Evolutionary conservation across 495 filamentous ascomycete genomes (phyloP), one percentile per base, ranked within the genome.

Genomic region (Aspergillus coremiiformis): DNA sequence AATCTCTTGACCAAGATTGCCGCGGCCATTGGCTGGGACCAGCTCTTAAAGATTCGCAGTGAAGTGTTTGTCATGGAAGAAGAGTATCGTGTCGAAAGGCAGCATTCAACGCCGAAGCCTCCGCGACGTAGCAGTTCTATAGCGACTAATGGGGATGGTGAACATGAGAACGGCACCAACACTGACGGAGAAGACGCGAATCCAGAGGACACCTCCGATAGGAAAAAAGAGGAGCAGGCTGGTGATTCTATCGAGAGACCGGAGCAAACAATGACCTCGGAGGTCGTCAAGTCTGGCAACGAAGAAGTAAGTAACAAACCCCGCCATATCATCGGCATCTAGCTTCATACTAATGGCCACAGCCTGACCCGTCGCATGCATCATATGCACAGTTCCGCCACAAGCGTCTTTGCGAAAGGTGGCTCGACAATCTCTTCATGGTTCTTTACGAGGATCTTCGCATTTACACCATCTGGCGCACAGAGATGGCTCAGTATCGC

Each of bases 51-150:
- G 63, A 90, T 90, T 56, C 80, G 93, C 46, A 96, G 92, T 69
- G 89, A 92, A 52, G 93, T 97, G 5, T 98, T 98, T 59, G 94
- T 98, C 24, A 98, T 98, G 93, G 93, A 98, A 62, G 93, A 98
- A 61, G 93, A 98, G 66, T 98, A 98, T 58, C 82, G 94, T 14
- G 84, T 80, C 47, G 93, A 98, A 69, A 91, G 89, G 57, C 85
- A 93, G 53, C 83, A 85, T 49, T 67, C 73, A n/a, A 51, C n/a
- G 66, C 76, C 52, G 30, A 65, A 74, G 66, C 53, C 50, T 39
- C 21, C 44, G 48, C 55, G 41, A 2, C 32, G 17, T 29, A 37
- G 15, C 30, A 50, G 24, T 5, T 44, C 55, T 7, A 49, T 56
- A 2, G 68, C 71, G 48, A 63, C 52, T 52, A 79, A 84, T 44